Evolutionary conservation across 805 yeast genomes (phyloP).

Genomic region (Metschnikowia cubensis): DNA sequence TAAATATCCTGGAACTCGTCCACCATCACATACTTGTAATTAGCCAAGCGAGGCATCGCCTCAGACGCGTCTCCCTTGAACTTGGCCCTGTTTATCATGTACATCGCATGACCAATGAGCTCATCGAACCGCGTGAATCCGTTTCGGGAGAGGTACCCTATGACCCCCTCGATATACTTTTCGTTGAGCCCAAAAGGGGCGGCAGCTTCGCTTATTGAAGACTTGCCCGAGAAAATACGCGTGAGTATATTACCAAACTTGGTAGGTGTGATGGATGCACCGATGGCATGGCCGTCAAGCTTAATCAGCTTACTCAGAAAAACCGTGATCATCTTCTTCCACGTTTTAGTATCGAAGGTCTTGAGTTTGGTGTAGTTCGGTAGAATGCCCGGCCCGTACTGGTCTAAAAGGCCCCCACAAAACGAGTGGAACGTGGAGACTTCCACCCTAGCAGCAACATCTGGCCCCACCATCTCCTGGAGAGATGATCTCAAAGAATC

Average conservation of each 20-base stretch:
- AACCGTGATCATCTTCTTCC: constrained; percentile 36
- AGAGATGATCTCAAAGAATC: constrained; percentile 38
- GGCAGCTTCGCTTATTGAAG: constrained; percentile 23
- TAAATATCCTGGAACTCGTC: constrained; percentile 77
- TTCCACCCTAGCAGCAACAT: constrained; percentile 69
- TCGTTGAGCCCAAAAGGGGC: constrained; percentile 21
- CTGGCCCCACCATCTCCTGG: constrained; percentile 30
- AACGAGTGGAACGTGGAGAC: constrained; percentile 74
- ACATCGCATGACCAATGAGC: constrained; percentile 29
- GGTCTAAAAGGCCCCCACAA: constrained; percentile 47
- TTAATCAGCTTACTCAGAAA: constrained; percentile 35
- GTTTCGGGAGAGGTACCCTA: constrained; percentile 27
- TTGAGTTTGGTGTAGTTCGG: constrained; percentile 15
- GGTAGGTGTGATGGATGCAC: constrained; percentile 22
- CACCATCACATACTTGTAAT: constrained; percentile 44
- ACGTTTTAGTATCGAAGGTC: constrained; percentile 53
- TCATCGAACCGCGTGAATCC: constrained; percentile 37
- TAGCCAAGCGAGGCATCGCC: constrained; percentile 18
- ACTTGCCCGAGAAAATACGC: constrained; percentile 21
- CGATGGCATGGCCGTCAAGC: constrained; percentile 22
- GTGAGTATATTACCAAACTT: constrained; percentile 24
- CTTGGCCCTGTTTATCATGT: constrained; percentile 20
- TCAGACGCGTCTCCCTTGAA: neutral
- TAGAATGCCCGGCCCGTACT: constrained; percentile 22
- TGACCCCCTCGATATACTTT: constrained; percentile 24